Base-by-base conservation (phyloP, 2,329 filamentous ascomycete species). In the Thielaviopsis ethacetica region DNA sequence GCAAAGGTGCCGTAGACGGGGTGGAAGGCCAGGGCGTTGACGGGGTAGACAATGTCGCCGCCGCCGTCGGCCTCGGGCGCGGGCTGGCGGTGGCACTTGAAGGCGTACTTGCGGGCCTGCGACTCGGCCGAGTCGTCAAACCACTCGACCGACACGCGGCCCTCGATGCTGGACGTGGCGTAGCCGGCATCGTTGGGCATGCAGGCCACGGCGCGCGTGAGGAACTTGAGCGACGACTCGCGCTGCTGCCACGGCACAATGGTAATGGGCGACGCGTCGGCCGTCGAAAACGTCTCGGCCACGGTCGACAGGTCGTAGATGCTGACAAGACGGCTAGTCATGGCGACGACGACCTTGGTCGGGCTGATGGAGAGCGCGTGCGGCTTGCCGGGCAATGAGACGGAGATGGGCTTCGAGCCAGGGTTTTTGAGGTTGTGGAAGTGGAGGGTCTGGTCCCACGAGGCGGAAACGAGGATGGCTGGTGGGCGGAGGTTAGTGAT, bases 171-270 rank as follows among this genome's bases (percentile, higher is more conserved):
- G 61, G 83, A 88, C 1, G 86, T 91, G 10, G 91, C 91, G 69
- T 97, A 98, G 5, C 93, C 93, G 12, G 86, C 87, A 64, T 96
- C 93, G 66, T 93, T 91, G 15, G 93, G 91, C 93, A 98, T 97
- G 71, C 91, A 95, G 17, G 90, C 84, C 0, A 97, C 87, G 19
- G 88, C 88, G 61, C 93, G 82, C 1, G 91, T 97, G 76, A 96
- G 89, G 73, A 95, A 98, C 70, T 96, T 95, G 67, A 98, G 79
- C 26, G 87, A 94, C 57, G 88, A 95, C 71, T 98, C 93, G 62
- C 93, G 83, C 66, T 88, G 82, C 71, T 98, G 93, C 89, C 89
- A 96, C 0, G 91, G 91, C 68, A 87, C 80, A 57, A 90, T 67
- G 67, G 72, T 62, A 67, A 72, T 69, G 1, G 71, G 70, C 3